Evolutionary conservation across 2,329 filamentous ascomycete genomes (phyloP).

Genomic region (Bipolaris bicolor): DNA sequence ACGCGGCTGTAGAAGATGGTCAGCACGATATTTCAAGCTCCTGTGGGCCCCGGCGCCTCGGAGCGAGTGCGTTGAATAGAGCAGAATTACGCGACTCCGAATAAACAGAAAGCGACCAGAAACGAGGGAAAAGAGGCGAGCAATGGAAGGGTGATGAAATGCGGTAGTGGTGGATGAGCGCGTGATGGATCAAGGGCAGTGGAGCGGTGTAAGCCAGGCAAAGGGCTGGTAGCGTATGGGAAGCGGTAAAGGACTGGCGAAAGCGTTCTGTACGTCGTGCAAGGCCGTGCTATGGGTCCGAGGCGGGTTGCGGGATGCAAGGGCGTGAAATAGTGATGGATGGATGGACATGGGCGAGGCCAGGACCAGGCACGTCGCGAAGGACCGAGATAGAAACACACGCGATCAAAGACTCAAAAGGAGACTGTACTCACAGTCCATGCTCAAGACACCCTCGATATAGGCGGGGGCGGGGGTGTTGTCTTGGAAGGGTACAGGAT

Average conservation of each 20-base stretch:
- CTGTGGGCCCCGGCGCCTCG: constrained; percentile 39
- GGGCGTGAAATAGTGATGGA: constrained; percentile 43
- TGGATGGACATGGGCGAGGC: constrained; percentile 43
- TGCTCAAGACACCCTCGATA: constrained; percentile 58
- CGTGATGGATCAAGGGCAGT: constrained; percentile 36
- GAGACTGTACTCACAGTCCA: constrained; percentile 63
- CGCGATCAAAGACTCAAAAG: constrained; percentile 42
- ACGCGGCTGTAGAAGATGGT: constrained; percentile 61
- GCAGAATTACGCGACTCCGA: constrained; percentile 53
- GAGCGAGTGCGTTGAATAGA: constrained; percentile 46
- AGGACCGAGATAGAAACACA: constrained; percentile 20
- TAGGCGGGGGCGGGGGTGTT: constrained; percentile 30
- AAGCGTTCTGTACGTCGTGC: constrained; percentile 21
- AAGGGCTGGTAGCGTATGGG: constrained; percentile 18
- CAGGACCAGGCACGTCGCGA: constrained; percentile 26
- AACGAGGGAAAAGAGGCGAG: constrained; percentile 31
- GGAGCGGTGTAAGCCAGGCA: constrained; percentile 31
- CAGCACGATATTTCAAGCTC: constrained; percentile 49
- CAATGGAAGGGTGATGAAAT: constrained; percentile 51
- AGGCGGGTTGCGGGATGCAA: constrained; percentile 36
- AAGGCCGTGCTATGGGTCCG: constrained; percentile 20
- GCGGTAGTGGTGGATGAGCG: constrained; percentile 43
- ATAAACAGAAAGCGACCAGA: constrained; percentile 41
- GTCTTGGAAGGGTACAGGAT: constrained; percentile 41
- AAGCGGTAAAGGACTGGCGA: constrained; percentile 21